Conservation (phyloP, 208 protist species). For the Trypanosoma cruzi region DNA sequence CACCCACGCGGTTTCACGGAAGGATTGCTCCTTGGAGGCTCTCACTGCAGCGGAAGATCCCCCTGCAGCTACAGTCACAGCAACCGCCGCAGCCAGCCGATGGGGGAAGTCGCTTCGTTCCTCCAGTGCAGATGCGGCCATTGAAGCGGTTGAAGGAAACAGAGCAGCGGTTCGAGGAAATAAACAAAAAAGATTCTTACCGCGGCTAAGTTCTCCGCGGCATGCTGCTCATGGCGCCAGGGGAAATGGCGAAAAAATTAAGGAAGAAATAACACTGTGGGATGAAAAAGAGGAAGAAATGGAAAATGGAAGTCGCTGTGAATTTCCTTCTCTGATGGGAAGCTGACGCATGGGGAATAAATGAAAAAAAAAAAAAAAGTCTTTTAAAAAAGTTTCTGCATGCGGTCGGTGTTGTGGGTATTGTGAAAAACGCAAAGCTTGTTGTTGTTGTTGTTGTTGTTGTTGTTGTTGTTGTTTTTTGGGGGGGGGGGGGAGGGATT, state of each 20-base stretch:
- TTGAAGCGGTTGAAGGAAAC: not conserved
- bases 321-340: slow-evolving; percentile 15
- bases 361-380: no score
- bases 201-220: no score
- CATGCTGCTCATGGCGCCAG: no score
- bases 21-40: not conserved
- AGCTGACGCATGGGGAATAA: slow-evolving; percentile 1
- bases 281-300: not conserved
- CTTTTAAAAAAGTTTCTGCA: not conserved
- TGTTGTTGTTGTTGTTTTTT: no score
- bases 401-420: not conserved
- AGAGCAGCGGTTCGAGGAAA: not conserved
- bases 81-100: not conserved
- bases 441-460: no score
- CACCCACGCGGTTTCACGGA: not conserved
- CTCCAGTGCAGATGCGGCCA: slow-evolving; percentile 11
- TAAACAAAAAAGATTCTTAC: not conserved
- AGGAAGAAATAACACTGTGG: not conserved
- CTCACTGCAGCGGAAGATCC: not conserved
- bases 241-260: no score
- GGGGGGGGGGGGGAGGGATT: no score
- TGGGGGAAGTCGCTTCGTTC: not conserved
- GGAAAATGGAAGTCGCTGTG: not conserved
- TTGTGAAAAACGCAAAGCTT: no score
- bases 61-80: not conserved